Evolutionary conservation across 192 early-diverging fungal genomes (phyloP).

Genomic region (Coemansia sp.): DNA sequence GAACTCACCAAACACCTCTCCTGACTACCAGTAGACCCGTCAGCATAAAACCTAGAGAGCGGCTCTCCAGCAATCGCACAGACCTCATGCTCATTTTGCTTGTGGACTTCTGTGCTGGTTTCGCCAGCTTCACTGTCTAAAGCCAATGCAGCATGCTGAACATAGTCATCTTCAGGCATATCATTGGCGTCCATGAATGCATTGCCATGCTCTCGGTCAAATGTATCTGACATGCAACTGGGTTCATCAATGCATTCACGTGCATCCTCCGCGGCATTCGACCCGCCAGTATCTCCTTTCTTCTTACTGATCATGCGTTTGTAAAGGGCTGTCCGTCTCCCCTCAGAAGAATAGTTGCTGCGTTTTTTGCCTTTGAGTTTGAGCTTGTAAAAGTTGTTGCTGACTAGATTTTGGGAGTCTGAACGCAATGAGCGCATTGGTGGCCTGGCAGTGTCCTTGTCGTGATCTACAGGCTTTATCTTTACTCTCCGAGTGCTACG

Average conservation of each 20-base stretch:
- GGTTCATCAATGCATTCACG: neutral
- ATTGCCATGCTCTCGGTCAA: neutral
- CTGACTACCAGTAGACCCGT: neutral
- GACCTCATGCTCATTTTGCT: neutral
- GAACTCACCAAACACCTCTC: neutral
- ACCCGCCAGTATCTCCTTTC: neutral
- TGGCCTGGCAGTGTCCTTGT: conserved; percentile 14
- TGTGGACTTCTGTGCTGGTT: neutral
- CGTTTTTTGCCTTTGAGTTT: conserved; percentile 31
- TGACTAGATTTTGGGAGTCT: conserved; percentile 31
- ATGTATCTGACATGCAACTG: neutral
- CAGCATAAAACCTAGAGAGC: neutral
- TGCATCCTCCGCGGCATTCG: neutral
- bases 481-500: conserved; percentile 54
- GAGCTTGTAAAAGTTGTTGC: conserved; percentile 53
- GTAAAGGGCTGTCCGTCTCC: conserved; percentile 45
- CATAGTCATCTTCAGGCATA: neutral
- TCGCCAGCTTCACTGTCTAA: neutral
- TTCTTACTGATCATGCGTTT: conserved; percentile 42
- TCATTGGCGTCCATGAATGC: neutral
- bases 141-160: neutral
- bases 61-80: conserved; percentile 5
- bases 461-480: conserved; percentile 31
- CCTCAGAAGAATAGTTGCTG: conserved; percentile 33
- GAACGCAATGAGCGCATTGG: conserved; percentile 8